Base-by-base conservation (phyloP, 495 filamentous ascomycete species). In the Talaromyces stipitatus region DNA sequence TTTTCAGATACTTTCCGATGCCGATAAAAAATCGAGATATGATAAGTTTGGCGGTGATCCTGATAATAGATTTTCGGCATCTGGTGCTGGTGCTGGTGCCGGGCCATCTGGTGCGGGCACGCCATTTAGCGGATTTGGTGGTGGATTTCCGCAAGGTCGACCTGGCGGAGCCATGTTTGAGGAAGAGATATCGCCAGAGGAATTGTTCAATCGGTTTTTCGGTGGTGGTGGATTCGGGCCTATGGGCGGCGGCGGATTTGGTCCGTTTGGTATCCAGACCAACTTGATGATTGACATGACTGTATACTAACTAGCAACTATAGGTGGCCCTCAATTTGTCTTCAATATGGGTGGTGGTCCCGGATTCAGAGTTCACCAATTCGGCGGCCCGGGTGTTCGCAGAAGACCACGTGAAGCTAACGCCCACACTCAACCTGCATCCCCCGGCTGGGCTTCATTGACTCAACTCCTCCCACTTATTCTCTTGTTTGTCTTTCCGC, bases 201-300 rank as follows among this genome's bases (percentile, higher is more conserved):
- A 98, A 64, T 78, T 97, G 72, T 97, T 98, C 73, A 85, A 91
- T 67, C 82, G 92, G 60, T 97, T 98, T 78, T 98, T 98, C 74
- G 85, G 85, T n/a, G 83, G 81, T 23, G 87, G 85, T 50, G 78
- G 77, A 22, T 70, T 76, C 59, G 72, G 72, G 24, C 69, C 68
- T 50, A 72, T 76, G 69, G 84, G 81, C 26, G 75, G 76, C 54
- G 85, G 85, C 54, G 85, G 85, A 20, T 73, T 73, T 61, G 65
- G 63, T 55, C 80, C 81, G 22, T 89, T 90, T 66, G 88, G 87
- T 65, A 88, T 86, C 78, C 78, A 18, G 71, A 57, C 50, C 9
- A 10, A n/a, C 4, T 18, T 32, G 2, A 29, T 11, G 24, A 38
- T 12, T 8, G 14, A 29, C 20, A 16, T 5, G 7, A 41, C 4